Conservation (phyloP, 495 filamentous ascomycete species). For the Symbiotaphrina buchneri region DNA sequence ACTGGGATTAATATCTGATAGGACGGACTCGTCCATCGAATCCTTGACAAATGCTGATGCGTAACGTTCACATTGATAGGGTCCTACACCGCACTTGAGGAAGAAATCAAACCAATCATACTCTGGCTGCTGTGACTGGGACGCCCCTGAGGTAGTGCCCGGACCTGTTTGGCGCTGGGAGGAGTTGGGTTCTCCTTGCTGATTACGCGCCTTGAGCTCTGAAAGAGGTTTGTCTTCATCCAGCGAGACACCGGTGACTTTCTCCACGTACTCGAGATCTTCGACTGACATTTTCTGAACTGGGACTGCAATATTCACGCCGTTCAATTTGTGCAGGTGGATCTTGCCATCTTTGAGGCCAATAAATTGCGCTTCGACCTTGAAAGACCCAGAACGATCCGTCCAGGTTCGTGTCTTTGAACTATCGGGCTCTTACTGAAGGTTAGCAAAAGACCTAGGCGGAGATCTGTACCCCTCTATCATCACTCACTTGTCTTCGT, state of each 20-base stretch:
- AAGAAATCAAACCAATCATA: conserved; percentile 99
- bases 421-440: conserved; percentile 52
- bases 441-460: conserved; percentile 7
- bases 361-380: conserved; percentile 92
- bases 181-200: conserved; percentile 8
- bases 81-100: conserved; percentile 69
- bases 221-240: conserved; percentile 93
- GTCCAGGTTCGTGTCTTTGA: conserved; percentile 78
- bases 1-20: conserved; percentile 67
- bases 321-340: conserved; percentile 92
- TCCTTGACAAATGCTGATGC: conserved; percentile 70
- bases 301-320: conserved; percentile 94
- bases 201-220: conserved; percentile 35
- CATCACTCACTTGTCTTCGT: conserved; percentile 57
- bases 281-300: conserved; percentile 85
- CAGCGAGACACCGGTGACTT: conserved; percentile 60
- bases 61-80: conserved; percentile 84
- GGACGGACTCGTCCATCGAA: conserved; percentile 81
- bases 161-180: conserved; percentile 10
- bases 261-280: conserved; percentile 88
- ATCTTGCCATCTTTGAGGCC: conserved; percentile 89
- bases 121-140: conserved; percentile 30
- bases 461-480: background rate
- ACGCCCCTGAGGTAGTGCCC: conserved; percentile 19
- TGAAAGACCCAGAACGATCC: conserved; percentile 84